Percentiles rank a stretch among this genome's conserved stretches.
These are phyloP conservation scores for Handroanthus guayacan DNA, from an alignment of 257 asterid species.

Conservation along the genomic window DNA sequence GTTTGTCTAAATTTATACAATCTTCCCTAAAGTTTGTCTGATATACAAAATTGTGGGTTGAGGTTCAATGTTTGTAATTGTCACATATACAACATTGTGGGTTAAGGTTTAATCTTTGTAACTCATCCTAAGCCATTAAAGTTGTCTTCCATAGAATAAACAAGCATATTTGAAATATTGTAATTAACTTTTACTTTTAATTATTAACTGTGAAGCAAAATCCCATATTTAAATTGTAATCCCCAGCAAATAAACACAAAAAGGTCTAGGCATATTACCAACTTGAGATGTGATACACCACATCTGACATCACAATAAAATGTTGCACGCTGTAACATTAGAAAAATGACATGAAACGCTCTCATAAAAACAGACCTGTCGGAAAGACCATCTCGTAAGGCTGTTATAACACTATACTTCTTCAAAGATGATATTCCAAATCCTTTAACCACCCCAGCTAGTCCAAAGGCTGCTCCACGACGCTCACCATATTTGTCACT, in stretches of 20 bases:
- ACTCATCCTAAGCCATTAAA: too few species aligned
- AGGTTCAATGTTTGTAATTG: background rate
- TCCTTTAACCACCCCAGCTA: conserved; percentile 95
- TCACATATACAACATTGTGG: too few species aligned
- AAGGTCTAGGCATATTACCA: background rate
- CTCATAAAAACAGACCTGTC: conserved; percentile 66
- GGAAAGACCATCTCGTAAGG: conserved; percentile 74
- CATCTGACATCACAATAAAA: conserved; percentile 18
- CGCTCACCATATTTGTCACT: conserved; percentile 99
- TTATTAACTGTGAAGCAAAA: background rate
- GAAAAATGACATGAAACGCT: conserved; percentile 4
- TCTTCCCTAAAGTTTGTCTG: background rate
- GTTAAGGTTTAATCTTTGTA: too few species aligned
- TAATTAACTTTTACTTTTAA: background rate
- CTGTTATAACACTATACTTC: conserved; percentile 74
- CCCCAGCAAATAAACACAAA: background rate
- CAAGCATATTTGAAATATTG: background rate
- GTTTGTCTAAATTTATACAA: too few species aligned
- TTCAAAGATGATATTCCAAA: conserved; percentile 82
- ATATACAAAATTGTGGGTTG: background rate
- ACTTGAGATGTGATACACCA: conserved; percentile 3
- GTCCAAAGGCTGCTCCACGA: conserved; percentile 99
- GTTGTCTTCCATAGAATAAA: too few species aligned
- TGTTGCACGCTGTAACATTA: conserved; percentile 3
- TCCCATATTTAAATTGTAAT: background rate